These are phyloP conservation scores for Volvox carteri DNA, from an alignment of 163 green algal genomes.

Conservation along the genomic window DNA sequence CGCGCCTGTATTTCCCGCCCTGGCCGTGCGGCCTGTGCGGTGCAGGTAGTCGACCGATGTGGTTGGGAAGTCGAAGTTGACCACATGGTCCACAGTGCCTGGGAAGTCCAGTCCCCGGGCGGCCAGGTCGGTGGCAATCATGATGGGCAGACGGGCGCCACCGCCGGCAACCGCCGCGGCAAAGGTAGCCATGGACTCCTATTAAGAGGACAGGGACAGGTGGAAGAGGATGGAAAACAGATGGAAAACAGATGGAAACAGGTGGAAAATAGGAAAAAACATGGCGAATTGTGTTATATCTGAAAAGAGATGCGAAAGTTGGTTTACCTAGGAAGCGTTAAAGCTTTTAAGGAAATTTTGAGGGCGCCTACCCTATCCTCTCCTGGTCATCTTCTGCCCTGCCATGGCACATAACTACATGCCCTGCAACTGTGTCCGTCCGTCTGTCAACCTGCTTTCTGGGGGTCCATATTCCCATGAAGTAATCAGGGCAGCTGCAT, in stretches of 20 bases:
- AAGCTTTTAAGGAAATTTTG: too few species aligned
- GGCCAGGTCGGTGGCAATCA: constrained; percentile 97
- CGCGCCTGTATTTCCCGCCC: constrained; percentile 78
- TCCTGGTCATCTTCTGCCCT: too few species aligned
- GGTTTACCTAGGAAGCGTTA: too few species aligned
- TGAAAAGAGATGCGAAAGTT: too few species aligned
- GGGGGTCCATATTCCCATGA: too few species aligned
- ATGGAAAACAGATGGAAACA: not conserved
- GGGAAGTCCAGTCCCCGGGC: constrained; percentile 92
- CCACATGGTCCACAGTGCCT: constrained; percentile 91
- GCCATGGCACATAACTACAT: too few species aligned
- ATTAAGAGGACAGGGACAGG: not conserved
- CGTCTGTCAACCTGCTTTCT: too few species aligned
- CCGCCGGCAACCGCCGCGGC: constrained; percentile 26
- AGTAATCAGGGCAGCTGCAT: too few species aligned
- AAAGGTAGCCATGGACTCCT: constrained; percentile 83
- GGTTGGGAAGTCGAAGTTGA: constrained; percentile 99
- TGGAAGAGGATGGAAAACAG: not conserved
- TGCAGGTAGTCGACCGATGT: constrained; percentile 95
- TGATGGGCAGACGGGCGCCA: constrained; percentile 64
- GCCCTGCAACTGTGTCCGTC: too few species aligned
- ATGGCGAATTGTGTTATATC: too few species aligned
- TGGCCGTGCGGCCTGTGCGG: constrained; percentile 89
- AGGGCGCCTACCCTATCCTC: too few species aligned
- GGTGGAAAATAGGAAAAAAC: not conserved